These are phyloP conservation scores for Fremontodendron californicum DNA, from an alignment of 345 rosid species.

Conservation along the genomic window DNA sequence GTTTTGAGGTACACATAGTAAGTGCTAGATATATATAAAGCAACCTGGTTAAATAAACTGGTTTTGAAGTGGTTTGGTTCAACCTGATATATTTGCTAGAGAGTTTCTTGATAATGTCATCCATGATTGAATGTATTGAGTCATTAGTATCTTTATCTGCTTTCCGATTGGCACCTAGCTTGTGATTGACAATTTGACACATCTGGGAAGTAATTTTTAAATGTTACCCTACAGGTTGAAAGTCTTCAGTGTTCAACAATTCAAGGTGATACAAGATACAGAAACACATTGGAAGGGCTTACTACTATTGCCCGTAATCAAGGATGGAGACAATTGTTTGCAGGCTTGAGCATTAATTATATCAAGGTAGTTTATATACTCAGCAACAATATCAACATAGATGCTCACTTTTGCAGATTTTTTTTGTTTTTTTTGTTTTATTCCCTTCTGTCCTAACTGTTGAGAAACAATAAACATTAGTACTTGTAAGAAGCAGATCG, in stretches of 20 bases:
- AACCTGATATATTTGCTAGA: background rate
- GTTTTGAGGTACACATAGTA: background rate
- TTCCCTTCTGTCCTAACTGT: background rate
- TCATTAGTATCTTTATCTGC: background rate
- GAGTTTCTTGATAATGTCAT: background rate
- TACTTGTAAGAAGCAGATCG: background rate
- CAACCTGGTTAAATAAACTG: background rate
- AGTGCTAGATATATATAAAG: background rate
- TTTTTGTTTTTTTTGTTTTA: background rate
- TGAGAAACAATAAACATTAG: background rate
- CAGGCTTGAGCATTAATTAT: conserved; percentile 94
- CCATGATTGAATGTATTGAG: background rate
- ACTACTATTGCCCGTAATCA: conserved; percentile 60
- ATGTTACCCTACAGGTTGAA: conserved; percentile 57
- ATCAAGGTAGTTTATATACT: conserved; percentile 52
- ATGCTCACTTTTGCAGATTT: background rate
- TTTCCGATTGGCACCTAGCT: background rate
- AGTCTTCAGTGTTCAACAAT: conserved; percentile 46
- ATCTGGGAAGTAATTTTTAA: background rate
- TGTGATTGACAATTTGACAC: background rate
- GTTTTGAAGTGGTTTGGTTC: background rate
- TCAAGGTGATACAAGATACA: conserved; percentile 50
- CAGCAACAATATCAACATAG: background rate
- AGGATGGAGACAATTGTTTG: conserved; percentile 94
- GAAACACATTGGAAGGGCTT: conserved; percentile 70